Percentiles rank a stretch among this genome's conserved stretches.
Conservation (phyloP, 352 stramenopile species). For the Peronospora destructor region DNA sequence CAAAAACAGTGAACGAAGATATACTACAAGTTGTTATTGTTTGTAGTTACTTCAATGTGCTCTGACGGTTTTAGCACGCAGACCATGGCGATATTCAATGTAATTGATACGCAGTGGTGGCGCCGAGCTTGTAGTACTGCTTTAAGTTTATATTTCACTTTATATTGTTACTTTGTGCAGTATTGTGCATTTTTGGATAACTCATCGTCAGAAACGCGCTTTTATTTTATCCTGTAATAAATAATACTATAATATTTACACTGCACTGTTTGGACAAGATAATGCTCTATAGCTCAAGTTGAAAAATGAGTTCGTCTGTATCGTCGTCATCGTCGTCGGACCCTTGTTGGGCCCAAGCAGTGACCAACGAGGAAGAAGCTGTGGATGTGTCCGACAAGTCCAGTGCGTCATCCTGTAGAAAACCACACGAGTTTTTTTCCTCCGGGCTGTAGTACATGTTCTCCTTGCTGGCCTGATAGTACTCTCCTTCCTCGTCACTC, state of each 20-base stretch:
- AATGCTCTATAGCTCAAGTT: conserved; percentile 28
- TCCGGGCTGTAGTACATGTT: conserved; percentile 37
- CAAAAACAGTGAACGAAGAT: background rate
- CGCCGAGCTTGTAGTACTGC: too few species aligned
- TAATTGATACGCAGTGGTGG: too few species aligned
- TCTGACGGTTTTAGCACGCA: too few species aligned
- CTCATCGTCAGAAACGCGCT: too few species aligned
- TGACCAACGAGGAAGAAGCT: conserved; percentile 25
- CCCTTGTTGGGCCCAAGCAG: conserved; percentile 11
- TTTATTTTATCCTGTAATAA: too few species aligned
- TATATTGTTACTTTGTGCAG: too few species aligned
- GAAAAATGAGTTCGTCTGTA: conserved; percentile 32
- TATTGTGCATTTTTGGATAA: too few species aligned
- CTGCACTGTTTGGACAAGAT: too few species aligned
- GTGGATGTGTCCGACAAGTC: conserved; percentile 38
- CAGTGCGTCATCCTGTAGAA: conserved; percentile 15
- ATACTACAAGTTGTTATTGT: background rate
- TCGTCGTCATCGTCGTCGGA: conserved; percentile 14
- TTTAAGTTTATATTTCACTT: too few species aligned
- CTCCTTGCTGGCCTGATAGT: conserved; percentile 30
- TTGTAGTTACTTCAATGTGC: background rate
- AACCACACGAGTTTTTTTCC: conserved; percentile 15
- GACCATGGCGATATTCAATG: too few species aligned
- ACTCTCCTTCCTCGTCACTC: conserved; percentile 21
- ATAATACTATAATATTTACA: too few species aligned